Percentiles rank a stretch among this genome's conserved stretches.
Evolutionary conservation across 2,329 filamentous ascomycete genomes (phyloP).

Genomic region (Mollisia scopiformis): DNA sequence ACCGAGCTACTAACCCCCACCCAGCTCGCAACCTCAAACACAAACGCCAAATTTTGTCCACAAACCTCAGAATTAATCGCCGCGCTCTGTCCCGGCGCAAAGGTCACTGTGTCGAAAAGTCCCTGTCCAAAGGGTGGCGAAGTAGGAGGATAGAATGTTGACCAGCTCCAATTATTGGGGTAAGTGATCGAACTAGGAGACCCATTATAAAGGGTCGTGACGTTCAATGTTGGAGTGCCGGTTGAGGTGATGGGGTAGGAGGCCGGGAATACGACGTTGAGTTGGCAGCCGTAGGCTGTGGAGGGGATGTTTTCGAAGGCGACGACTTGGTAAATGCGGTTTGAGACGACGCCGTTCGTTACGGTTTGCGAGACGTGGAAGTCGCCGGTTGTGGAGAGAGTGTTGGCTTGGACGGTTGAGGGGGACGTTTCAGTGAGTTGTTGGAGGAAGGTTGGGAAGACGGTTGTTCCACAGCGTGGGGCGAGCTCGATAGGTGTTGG

Average conservation of each 20-base stretch:
- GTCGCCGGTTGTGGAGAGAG: neutral
- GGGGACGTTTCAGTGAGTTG: slow-evolving; percentile 17
- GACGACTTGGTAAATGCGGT: slow-evolving; percentile 21
- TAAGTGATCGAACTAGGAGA: slow-evolving; percentile 3
- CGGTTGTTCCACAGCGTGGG: slow-evolving; percentile 21
- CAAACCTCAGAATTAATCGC: slow-evolving; percentile 25
- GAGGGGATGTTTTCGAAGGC: slow-evolving; percentile 21
- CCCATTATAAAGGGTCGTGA: slow-evolving; percentile 17
- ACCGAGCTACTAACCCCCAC: slow-evolving; percentile 9
- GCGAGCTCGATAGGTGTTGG: slow-evolving; percentile 24
- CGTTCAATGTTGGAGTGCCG: slow-evolving; percentile 19
- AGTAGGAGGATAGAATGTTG: slow-evolving; percentile 11
- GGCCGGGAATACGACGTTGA: slow-evolving; percentile 20
- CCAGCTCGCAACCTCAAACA: slow-evolving; percentile 18
- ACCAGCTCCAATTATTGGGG: slow-evolving; percentile 16
- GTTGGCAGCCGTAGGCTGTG: slow-evolving; percentile 20
- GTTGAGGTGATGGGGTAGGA: slow-evolving; percentile 14
- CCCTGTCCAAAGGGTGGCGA: slow-evolving; percentile 38
- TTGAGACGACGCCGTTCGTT: slow-evolving; percentile 1
- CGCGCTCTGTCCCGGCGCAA: slow-evolving; percentile 5
- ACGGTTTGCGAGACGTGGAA: slow-evolving; percentile 20
- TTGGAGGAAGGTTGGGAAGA: slow-evolving; percentile 23
- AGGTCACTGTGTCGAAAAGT: slow-evolving; percentile 39
- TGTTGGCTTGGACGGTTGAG: slow-evolving; percentile 7
- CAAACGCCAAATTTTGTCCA: slow-evolving; percentile 19